Percentiles rank a stretch among this genome's conserved stretches.
These are phyloP conservation scores for Alloteropsis semialata DNA, from an alignment of 176 grass and related monocot genomes.

Conservation along the genomic window DNA sequence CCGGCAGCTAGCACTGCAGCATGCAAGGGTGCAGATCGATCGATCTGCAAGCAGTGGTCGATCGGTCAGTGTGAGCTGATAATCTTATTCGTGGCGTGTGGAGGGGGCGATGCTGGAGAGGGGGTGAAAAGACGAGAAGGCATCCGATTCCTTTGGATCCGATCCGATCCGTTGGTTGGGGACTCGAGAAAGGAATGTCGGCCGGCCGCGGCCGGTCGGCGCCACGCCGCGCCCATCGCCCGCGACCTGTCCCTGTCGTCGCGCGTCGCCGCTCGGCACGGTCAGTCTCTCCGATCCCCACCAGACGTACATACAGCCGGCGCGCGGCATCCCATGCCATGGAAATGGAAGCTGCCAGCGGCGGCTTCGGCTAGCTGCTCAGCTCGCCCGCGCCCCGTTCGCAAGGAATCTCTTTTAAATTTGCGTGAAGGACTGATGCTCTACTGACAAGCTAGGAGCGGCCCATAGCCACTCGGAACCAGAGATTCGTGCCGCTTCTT, in stretches of 20 bases:
- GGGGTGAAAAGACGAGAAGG: slow-evolving; percentile 40
- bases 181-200: slow-evolving; percentile 51
- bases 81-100: slow-evolving; percentile 36
- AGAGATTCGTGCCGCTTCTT: background rate
- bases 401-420: background rate
- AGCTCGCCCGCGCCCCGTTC: background rate
- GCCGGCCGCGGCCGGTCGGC: slow-evolving; percentile 11
- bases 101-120: background rate
- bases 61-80: background rate
- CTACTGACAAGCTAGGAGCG: background rate
- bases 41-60: background rate
- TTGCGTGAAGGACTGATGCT: background rate
- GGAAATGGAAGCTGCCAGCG: background rate
- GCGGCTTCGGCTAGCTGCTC: background rate
- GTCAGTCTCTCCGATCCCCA: background rate
- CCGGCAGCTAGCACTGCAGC: background rate
- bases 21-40: background rate
- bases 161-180: slow-evolving; percentile 44
- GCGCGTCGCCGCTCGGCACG: background rate
- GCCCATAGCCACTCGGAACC: background rate
- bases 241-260: background rate
- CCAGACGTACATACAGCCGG: background rate
- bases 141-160: slow-evolving; percentile 42
- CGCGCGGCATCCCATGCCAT: slow-evolving; percentile 8
- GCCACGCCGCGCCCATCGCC: background rate